phyloP scores from a whole-genome alignment of 495 filamentous ascomycete species.

The Aspergillus saccharolyticus region DNA sequence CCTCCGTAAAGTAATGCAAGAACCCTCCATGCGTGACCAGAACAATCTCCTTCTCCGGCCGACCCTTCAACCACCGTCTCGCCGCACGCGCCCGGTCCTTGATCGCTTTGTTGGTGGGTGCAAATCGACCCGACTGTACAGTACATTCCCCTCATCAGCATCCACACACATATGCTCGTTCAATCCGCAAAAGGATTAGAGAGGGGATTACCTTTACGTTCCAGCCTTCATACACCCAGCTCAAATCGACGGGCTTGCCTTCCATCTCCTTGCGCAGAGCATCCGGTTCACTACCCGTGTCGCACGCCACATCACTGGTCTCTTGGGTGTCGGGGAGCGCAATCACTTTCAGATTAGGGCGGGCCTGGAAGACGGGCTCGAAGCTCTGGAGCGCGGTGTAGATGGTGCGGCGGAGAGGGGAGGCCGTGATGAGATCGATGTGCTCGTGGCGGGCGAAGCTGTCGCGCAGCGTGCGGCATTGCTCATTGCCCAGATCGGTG shows the following conservation, averaged over 20 bases:
- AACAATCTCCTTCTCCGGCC: conserved; percentile 56
- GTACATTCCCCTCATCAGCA: background rate
- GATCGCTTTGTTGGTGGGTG: conserved; percentile 52
- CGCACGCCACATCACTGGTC: conserved; percentile 69
- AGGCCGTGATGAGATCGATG: conserved; percentile 71
- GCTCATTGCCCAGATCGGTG: conserved; percentile 67
- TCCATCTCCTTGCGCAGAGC: conserved; percentile 61
- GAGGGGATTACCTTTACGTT: conserved; percentile 53
- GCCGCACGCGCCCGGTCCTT: conserved; percentile 57
- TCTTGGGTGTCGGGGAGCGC: conserved; percentile 81
- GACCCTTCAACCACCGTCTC: conserved; percentile 61
- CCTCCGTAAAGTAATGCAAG: conserved; percentile 75
- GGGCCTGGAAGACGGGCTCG: conserved; percentile 43
- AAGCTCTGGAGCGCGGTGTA: conserved; percentile 76
- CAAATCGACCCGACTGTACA: conserved; percentile 46
- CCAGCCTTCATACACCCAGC: conserved; percentile 59
- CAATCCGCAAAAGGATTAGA: background rate
- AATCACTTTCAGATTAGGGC: conserved; percentile 51
- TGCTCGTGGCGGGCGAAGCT: conserved; percentile 60
- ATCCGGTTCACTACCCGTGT: conserved; percentile 59
- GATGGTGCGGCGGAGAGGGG: conserved; percentile 78
- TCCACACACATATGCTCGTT: background rate
- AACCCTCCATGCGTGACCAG: conserved; percentile 72
- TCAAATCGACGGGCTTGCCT: conserved; percentile 57
- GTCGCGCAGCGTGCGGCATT: conserved; percentile 61